Percentiles rank a stretch among this genome's conserved stretches.
Evolutionary conservation across 2,329 filamentous ascomycete genomes (phyloP).

Genomic region (Stachybotrys echinatus): DNA sequence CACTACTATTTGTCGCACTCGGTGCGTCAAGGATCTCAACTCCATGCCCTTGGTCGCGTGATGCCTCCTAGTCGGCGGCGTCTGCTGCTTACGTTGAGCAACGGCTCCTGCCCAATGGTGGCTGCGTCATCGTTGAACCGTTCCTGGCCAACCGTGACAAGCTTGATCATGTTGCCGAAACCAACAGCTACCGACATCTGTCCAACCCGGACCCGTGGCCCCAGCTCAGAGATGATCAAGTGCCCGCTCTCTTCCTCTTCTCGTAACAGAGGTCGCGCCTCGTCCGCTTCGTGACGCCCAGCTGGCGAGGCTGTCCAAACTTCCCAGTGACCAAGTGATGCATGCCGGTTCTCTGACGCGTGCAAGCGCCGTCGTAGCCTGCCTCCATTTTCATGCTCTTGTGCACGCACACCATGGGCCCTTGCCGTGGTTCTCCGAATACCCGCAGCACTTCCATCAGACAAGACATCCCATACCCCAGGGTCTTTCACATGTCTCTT

Average conservation of each 20-base stretch:
- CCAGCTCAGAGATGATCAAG: constrained; percentile 60
- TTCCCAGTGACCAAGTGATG: constrained; percentile 40
- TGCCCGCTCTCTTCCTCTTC: constrained; percentile 39
- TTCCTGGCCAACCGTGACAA: constrained; percentile 63
- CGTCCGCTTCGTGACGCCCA: constrained; percentile 36
- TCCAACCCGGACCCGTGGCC: constrained; percentile 60
- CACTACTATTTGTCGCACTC: background rate
- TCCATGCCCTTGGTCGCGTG: constrained; percentile 15
- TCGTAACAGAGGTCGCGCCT: constrained; percentile 38
- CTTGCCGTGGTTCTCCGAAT: constrained; percentile 41
- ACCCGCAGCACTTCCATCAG: constrained; percentile 57
- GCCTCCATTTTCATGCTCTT: constrained; percentile 9
- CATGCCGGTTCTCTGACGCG: constrained; percentile 13
- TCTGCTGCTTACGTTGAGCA: constrained; percentile 31
- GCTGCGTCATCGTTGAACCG: constrained; percentile 45
- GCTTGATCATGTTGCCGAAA: constrained; percentile 68
- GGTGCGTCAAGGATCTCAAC: constrained; percentile 5
- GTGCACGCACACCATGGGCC: background rate
- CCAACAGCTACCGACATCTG: constrained; percentile 62
- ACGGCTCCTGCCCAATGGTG: constrained; percentile 19
- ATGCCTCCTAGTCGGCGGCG: constrained; percentile 26
- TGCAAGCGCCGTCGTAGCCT: constrained; percentile 21
- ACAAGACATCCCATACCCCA: constrained; percentile 59
- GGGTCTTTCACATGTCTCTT: constrained; percentile 54
- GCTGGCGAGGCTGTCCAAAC: constrained; percentile 47